phyloP scores from a whole-genome alignment of 345 rosid species.

The Raphanus sativus region DNA sequence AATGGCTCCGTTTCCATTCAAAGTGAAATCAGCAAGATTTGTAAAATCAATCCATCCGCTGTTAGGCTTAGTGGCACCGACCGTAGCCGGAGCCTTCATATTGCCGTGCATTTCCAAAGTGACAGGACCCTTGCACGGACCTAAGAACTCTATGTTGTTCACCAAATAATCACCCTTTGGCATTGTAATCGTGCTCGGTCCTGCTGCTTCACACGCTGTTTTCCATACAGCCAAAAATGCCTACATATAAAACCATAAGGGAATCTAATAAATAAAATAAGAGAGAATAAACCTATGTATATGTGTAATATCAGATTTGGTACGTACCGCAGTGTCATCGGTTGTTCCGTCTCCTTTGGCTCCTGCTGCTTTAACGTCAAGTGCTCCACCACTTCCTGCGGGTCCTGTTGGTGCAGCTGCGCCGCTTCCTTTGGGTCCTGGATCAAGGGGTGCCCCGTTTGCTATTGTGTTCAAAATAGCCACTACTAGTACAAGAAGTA shows the following conservation, averaged over 20 bases:
- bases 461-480: conserved; percentile 8
- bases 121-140: conserved; percentile 52
- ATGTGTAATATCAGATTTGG: neutral
- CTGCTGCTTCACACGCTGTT: conserved; percentile 37
- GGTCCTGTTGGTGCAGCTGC: neutral
- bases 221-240: conserved; percentile 42
- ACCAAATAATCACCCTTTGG: conserved; percentile 46
- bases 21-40: conserved; percentile 29
- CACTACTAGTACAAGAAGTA: conserved; percentile 12
- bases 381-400: neutral
- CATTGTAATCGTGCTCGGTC: conserved; percentile 36
- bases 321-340: conserved; percentile 42
- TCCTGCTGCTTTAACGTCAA: conserved; percentile 25
- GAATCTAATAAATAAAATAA: neutral
- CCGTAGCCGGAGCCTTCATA: conserved; percentile 35
- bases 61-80: neutral
- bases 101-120: conserved; percentile 43
- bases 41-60: conserved; percentile 11
- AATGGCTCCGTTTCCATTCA: conserved; percentile 44
- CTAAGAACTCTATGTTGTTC: conserved; percentile 28
- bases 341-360: conserved; percentile 39
- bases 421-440: neutral
- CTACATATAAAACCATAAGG: conserved; percentile 10
- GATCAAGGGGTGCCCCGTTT: neutral
- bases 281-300: neutral